Evolutionary conservation across 352 stramenopile species (phyloP).

Genomic region (Aphanomyces cochlioides): DNA sequence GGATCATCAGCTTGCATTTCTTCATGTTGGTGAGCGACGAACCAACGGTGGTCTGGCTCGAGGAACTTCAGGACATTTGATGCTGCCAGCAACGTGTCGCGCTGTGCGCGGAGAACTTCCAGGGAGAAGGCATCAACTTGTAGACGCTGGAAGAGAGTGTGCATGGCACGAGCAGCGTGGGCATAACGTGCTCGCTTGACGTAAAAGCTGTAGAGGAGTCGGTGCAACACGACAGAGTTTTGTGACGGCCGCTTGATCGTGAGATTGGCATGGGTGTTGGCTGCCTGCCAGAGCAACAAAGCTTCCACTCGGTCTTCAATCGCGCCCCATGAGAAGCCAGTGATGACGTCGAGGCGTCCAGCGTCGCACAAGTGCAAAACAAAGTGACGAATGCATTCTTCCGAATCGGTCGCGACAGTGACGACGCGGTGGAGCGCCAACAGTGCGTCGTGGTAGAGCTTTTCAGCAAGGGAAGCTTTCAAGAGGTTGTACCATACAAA

Average conservation of each 20-base stretch:
- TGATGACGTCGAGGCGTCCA: slow-evolving; percentile 14
- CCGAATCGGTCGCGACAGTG: background rate
- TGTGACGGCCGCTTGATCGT: background rate
- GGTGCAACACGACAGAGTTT: background rate
- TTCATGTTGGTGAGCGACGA: slow-evolving; percentile 1
- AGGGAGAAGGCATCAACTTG: slow-evolving; percentile 3
- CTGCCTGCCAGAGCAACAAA: slow-evolving; percentile 12
- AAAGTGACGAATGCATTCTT: slow-evolving; percentile 19
- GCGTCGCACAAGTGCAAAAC: slow-evolving; percentile 21
- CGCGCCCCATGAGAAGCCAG: slow-evolving; percentile 9
- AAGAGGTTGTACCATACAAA: slow-evolving; percentile 29
- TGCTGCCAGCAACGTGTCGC: slow-evolving; percentile 14
- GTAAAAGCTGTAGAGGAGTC: slow-evolving; percentile 24
- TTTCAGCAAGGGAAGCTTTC: slow-evolving; percentile 4
- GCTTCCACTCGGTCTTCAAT: slow-evolving; percentile 13
- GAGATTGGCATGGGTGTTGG: slow-evolving; percentile 21
- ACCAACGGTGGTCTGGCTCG: slow-evolving; percentile 3
- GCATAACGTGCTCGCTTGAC: slow-evolving; percentile 9
- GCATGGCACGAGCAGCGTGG: slow-evolving; percentile 8
- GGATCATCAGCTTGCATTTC: background rate
- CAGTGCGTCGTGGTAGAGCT: background rate
- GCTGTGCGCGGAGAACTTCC: slow-evolving; percentile 2
- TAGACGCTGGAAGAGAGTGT: slow-evolving; percentile 17
- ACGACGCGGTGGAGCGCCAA: slow-evolving; percentile 5
- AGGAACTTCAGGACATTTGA: slow-evolving; percentile 11